These are phyloP conservation scores for Tolypocladium paradoxum DNA, from an alignment of 2,329 filamentous ascomycete species.

Conservation along the genomic window DNA sequence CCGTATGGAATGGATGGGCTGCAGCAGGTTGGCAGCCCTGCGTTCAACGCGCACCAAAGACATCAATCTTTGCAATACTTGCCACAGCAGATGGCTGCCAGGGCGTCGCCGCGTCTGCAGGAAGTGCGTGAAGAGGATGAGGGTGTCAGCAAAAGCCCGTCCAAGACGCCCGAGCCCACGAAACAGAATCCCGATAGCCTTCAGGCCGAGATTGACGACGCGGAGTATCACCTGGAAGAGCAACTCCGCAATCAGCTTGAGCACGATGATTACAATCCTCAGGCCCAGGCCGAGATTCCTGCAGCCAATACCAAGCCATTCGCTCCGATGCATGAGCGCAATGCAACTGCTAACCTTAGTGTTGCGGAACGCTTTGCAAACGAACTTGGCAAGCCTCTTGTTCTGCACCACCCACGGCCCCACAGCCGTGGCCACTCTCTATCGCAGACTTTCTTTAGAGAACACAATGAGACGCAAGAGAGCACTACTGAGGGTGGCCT, in stretches of 20 bases:
- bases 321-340: slow-evolving; percentile 25
- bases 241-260: slow-evolving; percentile 70
- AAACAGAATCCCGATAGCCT: slow-evolving; percentile 54
- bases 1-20: slow-evolving; percentile 47
- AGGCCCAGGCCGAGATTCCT: slow-evolving; percentile 28
- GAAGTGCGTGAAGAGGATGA: slow-evolving; percentile 68
- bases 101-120: slow-evolving; percentile 52
- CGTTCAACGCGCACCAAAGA: slow-evolving; percentile 38
- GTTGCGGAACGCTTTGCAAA: slow-evolving; percentile 41
- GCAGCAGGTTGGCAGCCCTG: slow-evolving; percentile 27
- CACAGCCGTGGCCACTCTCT: slow-evolving; percentile 64
- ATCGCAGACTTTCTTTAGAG: slow-evolving; percentile 54
- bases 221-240: slow-evolving; percentile 75
- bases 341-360: slow-evolving; percentile 37
- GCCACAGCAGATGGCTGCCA: slow-evolving; percentile 40
- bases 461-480: slow-evolving; percentile 37
- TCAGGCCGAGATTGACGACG: slow-evolving; percentile 75
- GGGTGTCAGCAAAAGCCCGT: slow-evolving; percentile 35
- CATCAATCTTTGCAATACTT: slow-evolving; percentile 51
- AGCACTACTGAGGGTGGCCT: slow-evolving; percentile 25
- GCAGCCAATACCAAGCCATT: slow-evolving; percentile 13
- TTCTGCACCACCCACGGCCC: slow-evolving; percentile 63
- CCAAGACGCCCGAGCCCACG: slow-evolving; percentile 41
- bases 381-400: slow-evolving; percentile 40
- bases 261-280: slow-evolving; percentile 65